Evolutionary conservation across 2,329 filamentous ascomycete genomes (phyloP).

Genomic region (Fusarium caatingaense): DNA sequence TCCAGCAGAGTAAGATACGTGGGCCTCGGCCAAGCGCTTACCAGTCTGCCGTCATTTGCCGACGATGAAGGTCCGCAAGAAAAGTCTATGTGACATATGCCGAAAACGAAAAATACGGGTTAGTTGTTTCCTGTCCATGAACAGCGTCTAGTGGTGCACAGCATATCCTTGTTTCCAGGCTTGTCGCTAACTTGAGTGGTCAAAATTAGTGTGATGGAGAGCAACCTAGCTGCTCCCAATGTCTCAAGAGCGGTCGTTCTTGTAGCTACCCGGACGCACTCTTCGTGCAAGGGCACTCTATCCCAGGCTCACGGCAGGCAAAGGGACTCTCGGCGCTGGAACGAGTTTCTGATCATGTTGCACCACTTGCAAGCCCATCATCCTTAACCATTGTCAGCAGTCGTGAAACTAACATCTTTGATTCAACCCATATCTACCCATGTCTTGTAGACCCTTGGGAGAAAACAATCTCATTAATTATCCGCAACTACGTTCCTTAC

Average conservation of each 20-base stretch:
- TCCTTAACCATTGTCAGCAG: not conserved
- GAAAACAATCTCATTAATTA: not conserved
- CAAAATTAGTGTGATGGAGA: not conserved
- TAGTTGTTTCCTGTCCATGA: not conserved
- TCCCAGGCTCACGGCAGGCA: not conserved
- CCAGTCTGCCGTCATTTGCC: not conserved
- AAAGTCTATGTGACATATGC: not conserved
- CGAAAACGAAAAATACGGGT: not conserved
- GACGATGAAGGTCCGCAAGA: not conserved
- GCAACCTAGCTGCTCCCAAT: not conserved
- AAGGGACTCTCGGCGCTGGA: not conserved
- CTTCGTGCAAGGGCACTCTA: not conserved
- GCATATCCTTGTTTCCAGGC: fast-evolving
- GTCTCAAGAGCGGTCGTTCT: not conserved
- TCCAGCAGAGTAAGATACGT: not conserved
- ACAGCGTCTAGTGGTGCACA: not conserved
- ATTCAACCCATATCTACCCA: not conserved
- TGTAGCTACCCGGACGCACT: not conserved
- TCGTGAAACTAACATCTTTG: not conserved
- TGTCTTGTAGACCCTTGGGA: not conserved
- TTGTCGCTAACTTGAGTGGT: not conserved
- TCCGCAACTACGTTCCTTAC: not conserved
- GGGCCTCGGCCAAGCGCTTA: not conserved
- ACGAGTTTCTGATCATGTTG: not conserved
- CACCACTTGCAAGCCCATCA: not conserved